Base-by-base conservation (phyloP, 805 yeast species). In the Barnettozyma salicaria region DNA sequence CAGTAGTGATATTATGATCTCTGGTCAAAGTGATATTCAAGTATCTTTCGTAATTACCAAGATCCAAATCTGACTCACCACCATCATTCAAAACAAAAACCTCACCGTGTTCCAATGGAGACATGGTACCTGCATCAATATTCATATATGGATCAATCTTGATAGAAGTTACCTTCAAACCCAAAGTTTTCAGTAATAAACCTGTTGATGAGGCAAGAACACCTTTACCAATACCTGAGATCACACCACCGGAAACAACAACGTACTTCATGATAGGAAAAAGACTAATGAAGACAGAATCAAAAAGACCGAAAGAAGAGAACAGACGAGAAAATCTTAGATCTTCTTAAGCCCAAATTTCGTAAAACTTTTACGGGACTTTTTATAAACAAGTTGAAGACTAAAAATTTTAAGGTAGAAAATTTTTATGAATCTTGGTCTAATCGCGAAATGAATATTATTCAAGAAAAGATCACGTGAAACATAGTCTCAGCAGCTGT, bases 41-140 rank as follows among this genome's bases (percentile, higher is more conserved):
- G 67, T 92, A 92, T 58, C 99, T 80, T 70, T 92, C 99, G 64
- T 92, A 92, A 67, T 92, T 92, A 60, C 99, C 99, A 50, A 92
- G 71, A 67, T 92, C 99, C 59, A 92, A 75, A 67, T 92, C 99
- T 32, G 90, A 96, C 67, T 92, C 99, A 53, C 98, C 99, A 62
- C 99, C 99, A 60, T 92, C 99, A 61, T 90, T 85, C 57, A 92
- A 72, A 36, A 92, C 97, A 60, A 92, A 92, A 60, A 96, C 95
- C 65, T 92, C 99, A 53, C 99, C 98, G 60, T 92, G 99, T 64
- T 92, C 99, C 58, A 92, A 70, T 17, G 99, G 99, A 28, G 96
- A 86, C 99, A 92, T 92, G 30, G 99, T 92, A 54, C 99, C 99
- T 27, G 99, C 99, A 68, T 92, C 99, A 51, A 92, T 87, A 67